phyloP scores from a whole-genome alignment of 2,329 filamentous ascomycete species.

The Aspergillus sp. region DNA sequence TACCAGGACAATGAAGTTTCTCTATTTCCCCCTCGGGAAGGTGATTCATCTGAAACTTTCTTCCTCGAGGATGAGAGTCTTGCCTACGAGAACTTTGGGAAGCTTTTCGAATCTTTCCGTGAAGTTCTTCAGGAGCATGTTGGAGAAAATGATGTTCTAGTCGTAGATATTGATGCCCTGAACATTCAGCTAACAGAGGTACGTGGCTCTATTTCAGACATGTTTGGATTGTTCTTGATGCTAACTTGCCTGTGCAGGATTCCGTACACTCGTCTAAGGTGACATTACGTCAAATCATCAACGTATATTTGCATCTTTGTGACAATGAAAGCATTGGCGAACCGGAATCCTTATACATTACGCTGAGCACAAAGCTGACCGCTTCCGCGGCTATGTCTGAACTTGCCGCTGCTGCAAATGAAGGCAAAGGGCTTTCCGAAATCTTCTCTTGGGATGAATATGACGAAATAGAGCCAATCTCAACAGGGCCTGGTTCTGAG shows the following conservation, averaged over 20 bases:
- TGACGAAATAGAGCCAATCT: slow-evolving; percentile 39
- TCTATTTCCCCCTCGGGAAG: slow-evolving; percentile 51
- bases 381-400: slow-evolving; percentile 48
- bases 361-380: slow-evolving; percentile 48
- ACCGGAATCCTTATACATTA: slow-evolving; percentile 53
- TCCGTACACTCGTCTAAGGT: slow-evolving; percentile 43
- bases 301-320: slow-evolving; percentile 53
- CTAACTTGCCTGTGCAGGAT: slow-evolving; percentile 38
- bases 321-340: slow-evolving; percentile 51
- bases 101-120: slow-evolving; percentile 53
- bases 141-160: slow-evolving; percentile 51
- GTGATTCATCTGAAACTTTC: slow-evolving; percentile 48
- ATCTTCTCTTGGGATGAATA: slow-evolving; percentile 42
- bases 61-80: slow-evolving; percentile 52
- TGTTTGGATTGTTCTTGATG: slow-evolving; percentile 3
- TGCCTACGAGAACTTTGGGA: slow-evolving; percentile 46
- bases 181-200: slow-evolving; percentile 54
- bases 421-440: slow-evolving; percentile 53
- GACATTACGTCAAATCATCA: slow-evolving; percentile 52
- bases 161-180: slow-evolving; percentile 49
- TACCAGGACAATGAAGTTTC: slow-evolving; percentile 52
- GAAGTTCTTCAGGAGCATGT: slow-evolving; percentile 50
- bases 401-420: slow-evolving; percentile 46
- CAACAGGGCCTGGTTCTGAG: slow-evolving; percentile 10
- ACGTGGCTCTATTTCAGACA: slow-evolving; percentile 19